These are phyloP conservation scores for Backusella tarrabulga DNA, from an alignment of 192 early-diverging fungal genomes.

Conservation along the genomic window DNA sequence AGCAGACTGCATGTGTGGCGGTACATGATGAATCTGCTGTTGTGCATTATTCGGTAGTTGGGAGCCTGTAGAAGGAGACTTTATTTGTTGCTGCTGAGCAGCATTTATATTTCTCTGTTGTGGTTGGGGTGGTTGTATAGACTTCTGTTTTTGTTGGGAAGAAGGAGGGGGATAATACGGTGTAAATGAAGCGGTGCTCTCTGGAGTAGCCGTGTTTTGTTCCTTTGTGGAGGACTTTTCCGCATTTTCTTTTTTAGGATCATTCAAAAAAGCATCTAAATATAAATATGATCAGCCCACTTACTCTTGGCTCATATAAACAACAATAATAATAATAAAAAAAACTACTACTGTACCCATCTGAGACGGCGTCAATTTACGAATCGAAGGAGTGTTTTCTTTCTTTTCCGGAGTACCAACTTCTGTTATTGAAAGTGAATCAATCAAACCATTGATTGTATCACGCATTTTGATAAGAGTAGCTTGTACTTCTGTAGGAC, in stretches of 20 bases:
- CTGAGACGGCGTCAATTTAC: background rate
- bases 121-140: background rate
- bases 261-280: background rate
- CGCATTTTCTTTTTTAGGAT: background rate
- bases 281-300: background rate
- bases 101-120: background rate
- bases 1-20: background rate
- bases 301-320: background rate
- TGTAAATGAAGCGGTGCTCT: conserved; percentile 2
- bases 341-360: background rate
- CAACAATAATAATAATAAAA: background rate
- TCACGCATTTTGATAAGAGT: conserved; percentile 7
- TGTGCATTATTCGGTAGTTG: background rate
- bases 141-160: background rate
- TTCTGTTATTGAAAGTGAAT: conserved; percentile 23
- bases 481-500: background rate
- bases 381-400: background rate
- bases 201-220: background rate
- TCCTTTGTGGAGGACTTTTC: conserved; percentile 7
- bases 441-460: conserved; percentile 19
- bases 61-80: background rate
- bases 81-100: background rate
- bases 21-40: conserved; percentile 6
- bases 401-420: conserved; percentile 9
- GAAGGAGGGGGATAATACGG: background rate